Conservation (phyloP, 2,329 filamentous ascomycete species). For the Penicillium aurantiogriseum region DNA sequence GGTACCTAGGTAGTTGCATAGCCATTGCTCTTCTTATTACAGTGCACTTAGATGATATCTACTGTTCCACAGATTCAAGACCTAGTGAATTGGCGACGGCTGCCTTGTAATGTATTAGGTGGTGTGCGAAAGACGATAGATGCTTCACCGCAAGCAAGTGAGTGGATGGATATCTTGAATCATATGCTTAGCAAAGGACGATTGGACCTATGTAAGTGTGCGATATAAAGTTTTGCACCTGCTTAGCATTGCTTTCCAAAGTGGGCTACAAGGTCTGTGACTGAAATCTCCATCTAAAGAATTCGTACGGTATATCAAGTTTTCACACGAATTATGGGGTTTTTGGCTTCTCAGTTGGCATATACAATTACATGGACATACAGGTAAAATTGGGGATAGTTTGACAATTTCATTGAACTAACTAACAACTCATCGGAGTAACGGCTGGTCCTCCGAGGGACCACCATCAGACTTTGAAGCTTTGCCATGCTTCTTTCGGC, state of each 20-base stretch:
- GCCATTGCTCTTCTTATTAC: neutral
- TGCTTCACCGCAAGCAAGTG: no score
- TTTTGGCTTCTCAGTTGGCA: neutral
- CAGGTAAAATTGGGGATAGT: neutral
- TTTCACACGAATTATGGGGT: neutral
- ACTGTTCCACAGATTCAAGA: neutral
- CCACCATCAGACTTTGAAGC: slow-evolving; percentile 12
- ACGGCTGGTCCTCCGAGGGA: slow-evolving; percentile 22
- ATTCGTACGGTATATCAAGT: no score
- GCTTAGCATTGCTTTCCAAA: no score
- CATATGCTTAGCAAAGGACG: no score
- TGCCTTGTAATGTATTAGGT: no score
- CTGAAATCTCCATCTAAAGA: neutral
- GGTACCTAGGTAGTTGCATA: neutral
- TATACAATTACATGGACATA: neutral
- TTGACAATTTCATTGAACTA: neutral
- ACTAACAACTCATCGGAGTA: slow-evolving; percentile 10
- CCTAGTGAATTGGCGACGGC: neutral
- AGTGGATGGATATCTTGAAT: no score
- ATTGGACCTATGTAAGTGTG: no score
- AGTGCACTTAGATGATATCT: neutral
- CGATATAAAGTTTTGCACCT: no score
- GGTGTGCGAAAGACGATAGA: no score
- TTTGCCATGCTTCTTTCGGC: slow-evolving; percentile 25
- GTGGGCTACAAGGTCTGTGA: neutral